Evolutionary conservation across 176 grass and related monocot genomes (phyloP).

Genomic region (Rhipidocladum racemiflorum): DNA sequence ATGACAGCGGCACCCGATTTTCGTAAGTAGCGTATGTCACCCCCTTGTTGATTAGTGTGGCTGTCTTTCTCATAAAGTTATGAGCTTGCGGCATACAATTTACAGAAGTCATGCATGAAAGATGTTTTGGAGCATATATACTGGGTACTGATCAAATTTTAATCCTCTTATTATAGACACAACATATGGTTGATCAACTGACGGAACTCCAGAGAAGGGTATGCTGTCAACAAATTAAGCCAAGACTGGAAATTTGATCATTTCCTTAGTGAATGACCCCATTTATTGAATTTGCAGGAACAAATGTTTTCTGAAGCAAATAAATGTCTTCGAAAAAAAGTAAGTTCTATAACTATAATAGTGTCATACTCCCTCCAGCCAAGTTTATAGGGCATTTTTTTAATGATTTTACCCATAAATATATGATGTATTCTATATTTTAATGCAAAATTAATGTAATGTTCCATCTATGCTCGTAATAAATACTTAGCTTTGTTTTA

Average conservation of each 20-base stretch:
- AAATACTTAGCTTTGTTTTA: too few species aligned
- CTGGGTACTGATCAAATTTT: not conserved
- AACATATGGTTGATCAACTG: constrained; percentile 69
- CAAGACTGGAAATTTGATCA: not conserved
- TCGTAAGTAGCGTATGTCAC: not conserved
- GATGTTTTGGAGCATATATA: not conserved
- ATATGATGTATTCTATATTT: too few species aligned
- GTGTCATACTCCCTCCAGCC: not conserved
- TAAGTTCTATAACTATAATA: constrained; percentile 34
- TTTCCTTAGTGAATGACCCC: not conserved
- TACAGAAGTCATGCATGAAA: not conserved
- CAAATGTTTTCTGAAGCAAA: constrained; percentile 78
- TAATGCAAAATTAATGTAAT: too few species aligned
- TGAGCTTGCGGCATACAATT: not conserved
- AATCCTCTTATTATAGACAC: constrained; percentile 48
- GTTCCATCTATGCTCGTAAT: too few species aligned
- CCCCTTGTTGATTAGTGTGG: not conserved
- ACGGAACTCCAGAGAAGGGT: constrained; percentile 70
- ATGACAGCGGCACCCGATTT: not conserved
- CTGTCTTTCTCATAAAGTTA: not conserved
- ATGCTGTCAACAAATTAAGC: not conserved
- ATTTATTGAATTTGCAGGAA: constrained; percentile 50
- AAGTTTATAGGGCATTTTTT: too few species aligned
- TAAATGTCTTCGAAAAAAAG: constrained; percentile 76
- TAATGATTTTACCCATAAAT: too few species aligned